Evolutionary conservation across 2,329 filamentous ascomycete genomes (phyloP).

Genomic region (Penicillium sp.): DNA sequence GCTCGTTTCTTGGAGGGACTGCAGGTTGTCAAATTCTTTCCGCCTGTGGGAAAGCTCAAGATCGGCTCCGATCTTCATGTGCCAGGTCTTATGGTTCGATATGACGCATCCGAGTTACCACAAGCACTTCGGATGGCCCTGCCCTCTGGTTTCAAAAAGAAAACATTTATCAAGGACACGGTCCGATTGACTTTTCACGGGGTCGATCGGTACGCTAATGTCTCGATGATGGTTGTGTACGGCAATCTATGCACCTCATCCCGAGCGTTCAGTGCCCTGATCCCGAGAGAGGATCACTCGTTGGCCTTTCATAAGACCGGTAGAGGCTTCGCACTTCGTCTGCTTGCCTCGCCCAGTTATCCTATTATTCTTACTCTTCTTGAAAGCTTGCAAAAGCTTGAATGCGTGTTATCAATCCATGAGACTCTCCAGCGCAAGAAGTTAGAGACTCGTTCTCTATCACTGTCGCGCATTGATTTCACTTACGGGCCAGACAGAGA

Average conservation of each 20-base stretch:
- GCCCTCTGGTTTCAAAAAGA: constrained; percentile 32
- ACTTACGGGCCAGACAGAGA: constrained; percentile 36
- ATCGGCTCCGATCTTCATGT: constrained; percentile 37
- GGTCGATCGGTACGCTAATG: constrained; percentile 39
- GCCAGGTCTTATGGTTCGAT: constrained; percentile 42
- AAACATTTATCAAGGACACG: constrained; percentile 39
- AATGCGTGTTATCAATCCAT: constrained; percentile 42
- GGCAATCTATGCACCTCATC: constrained; percentile 37
- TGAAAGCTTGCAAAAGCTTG: constrained; percentile 44
- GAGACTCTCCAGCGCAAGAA: constrained; percentile 40
- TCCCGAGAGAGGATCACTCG: constrained; percentile 35
- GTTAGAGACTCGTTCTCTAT: constrained; percentile 38
- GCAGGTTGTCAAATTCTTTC: constrained; percentile 34
- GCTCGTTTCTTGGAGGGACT: constrained; percentile 39
- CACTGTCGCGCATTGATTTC: constrained; percentile 42
- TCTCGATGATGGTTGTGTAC: constrained; percentile 42
- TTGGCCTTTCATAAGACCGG: constrained; percentile 41
- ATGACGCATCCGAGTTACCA: constrained; percentile 37
- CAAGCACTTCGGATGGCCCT: constrained; percentile 34
- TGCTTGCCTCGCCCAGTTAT: constrained; percentile 42
- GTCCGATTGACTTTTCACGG: constrained; percentile 45
- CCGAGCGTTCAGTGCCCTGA: constrained; percentile 32
- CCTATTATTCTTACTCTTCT: constrained; percentile 42
- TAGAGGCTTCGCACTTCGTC: constrained; percentile 43
- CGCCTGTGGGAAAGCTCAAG: constrained; percentile 35